Conservation (phyloP, 1,284 basidiomycete genomes). For the Ceratorhiza oryzae-sativae region DNA sequence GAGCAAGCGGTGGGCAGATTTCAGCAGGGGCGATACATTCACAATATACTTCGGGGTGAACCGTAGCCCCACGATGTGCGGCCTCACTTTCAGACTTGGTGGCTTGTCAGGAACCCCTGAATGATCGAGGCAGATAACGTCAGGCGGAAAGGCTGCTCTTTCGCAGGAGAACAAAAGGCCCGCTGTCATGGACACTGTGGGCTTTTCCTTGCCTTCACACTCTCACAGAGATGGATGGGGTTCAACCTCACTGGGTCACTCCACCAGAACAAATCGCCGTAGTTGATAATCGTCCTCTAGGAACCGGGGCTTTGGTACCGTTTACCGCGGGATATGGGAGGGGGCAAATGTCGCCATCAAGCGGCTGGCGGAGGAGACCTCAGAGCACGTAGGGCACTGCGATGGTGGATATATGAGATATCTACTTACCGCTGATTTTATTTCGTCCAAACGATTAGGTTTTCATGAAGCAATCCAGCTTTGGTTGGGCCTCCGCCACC, state of each 20-base stretch:
- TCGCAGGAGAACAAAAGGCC: not conserved
- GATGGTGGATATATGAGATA: not conserved
- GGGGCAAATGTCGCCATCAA: conserved; percentile 36
- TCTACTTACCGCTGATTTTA: not conserved
- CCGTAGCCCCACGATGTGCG: too few relatives aligned
- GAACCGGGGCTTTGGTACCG: conserved; percentile 18
- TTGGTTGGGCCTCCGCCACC: conserved; percentile 24
- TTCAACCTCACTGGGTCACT: conserved; percentile 31
- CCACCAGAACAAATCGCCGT: conserved; percentile 21
- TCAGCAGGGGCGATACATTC: too few relatives aligned
- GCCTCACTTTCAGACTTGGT: not conserved
- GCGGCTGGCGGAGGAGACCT: conserved; percentile 25
- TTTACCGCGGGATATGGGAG: conserved; percentile 39
- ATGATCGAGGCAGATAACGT: not conserved
- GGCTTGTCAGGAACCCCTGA: not conserved
- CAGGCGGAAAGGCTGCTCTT: not conserved
- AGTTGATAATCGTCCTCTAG: conserved; percentile 2
- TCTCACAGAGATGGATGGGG: not conserved
- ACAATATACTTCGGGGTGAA: too few relatives aligned
- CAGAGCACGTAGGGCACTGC: conserved; percentile 10
- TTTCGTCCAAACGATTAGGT: not conserved
- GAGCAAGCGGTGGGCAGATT: too few relatives aligned
- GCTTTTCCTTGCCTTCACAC: not conserved
- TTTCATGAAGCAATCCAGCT: conserved; percentile 26
- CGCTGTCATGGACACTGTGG: not conserved